Evolutionary conservation across 345 rosid species (phyloP).

Genomic region (Gossypium ekmanianum): DNA sequence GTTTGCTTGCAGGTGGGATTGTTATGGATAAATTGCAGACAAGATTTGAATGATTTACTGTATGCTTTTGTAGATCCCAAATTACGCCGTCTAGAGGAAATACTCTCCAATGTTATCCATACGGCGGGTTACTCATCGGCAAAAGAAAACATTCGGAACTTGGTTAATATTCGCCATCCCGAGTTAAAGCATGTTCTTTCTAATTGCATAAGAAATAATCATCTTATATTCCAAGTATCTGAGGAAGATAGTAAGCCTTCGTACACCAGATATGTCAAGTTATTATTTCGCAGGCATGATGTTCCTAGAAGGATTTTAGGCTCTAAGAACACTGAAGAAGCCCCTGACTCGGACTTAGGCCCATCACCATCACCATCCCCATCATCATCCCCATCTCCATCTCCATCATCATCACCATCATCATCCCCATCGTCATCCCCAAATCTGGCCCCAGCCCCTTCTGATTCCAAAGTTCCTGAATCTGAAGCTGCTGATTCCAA

Average conservation of each 20-base stretch:
- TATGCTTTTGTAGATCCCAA: constrained; percentile 42
- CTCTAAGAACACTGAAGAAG: constrained; percentile 25
- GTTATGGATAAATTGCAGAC: constrained; percentile 56
- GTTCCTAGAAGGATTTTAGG: constrained; percentile 42
- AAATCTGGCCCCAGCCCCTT: constrained; percentile 10
- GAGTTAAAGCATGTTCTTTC: constrained; percentile 43
- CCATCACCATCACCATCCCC: constrained; percentile 18
- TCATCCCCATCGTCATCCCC: background rate
- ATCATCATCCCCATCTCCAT: constrained; percentile 8
- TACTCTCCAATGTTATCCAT: constrained; percentile 15
- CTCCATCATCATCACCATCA: background rate
- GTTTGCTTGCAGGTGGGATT: constrained; percentile 50
- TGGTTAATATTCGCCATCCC: constrained; percentile 39
- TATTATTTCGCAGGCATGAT: constrained; percentile 28
- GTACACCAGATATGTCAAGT: constrained; percentile 28
- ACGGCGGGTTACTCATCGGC: constrained; percentile 25
- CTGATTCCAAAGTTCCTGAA: constrained; percentile 21
- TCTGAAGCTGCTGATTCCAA: constrained; percentile 11
- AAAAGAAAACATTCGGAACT: constrained; percentile 38
- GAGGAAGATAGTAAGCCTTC: constrained; percentile 38
- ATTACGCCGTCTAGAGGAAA: constrained; percentile 41
- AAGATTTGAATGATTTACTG: constrained; percentile 48
- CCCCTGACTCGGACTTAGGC: constrained; percentile 29
- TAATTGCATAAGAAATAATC: constrained; percentile 52
- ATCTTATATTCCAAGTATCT: constrained; percentile 26